phyloP scores from a whole-genome alignment of 2,329 filamentous ascomycete genomes.

The Ilyonectria destructans region DNA sequence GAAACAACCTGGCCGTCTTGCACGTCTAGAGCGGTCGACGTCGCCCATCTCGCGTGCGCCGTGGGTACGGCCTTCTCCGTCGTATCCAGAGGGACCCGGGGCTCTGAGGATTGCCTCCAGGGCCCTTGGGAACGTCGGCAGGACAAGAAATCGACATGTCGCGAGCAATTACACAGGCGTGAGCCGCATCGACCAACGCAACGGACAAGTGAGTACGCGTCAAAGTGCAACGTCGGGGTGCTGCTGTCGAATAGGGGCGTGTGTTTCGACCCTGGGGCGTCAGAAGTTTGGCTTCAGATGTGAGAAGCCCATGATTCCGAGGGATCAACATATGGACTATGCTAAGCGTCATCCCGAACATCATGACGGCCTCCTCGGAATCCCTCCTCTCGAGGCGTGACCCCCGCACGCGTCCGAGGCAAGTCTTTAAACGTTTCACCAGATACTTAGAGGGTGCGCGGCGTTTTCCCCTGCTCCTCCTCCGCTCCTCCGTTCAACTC shows the following conservation, averaged over 20 bases:
- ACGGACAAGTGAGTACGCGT: neutral
- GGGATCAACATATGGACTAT: neutral
- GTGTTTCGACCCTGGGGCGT: slow-evolving; percentile 3
- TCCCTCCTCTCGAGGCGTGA: no score
- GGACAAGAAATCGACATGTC: neutral
- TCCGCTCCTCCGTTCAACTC: neutral
- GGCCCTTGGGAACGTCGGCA: neutral
- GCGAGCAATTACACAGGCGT: neutral
- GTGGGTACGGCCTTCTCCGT: neutral
- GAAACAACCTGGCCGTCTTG: neutral
- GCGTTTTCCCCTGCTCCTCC: neutral
- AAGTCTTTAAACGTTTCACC: neutral
- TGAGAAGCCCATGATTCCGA: neutral
- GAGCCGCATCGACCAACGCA: neutral
- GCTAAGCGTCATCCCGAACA: neutral
- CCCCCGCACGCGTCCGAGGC: neutral
- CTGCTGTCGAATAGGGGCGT: slow-evolving; percentile 1
- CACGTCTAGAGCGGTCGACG: neutral
- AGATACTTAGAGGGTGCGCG: neutral
- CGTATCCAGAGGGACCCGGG: neutral
- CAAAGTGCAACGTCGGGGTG: neutral
- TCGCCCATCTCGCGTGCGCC: neutral
- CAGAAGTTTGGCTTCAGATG: neutral
- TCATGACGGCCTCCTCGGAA: neutral
- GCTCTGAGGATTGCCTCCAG: neutral